These are phyloP conservation scores for Botrytis elliptica DNA, from an alignment of 2,329 filamentous ascomycete genomes.

Conservation along the genomic window DNA sequence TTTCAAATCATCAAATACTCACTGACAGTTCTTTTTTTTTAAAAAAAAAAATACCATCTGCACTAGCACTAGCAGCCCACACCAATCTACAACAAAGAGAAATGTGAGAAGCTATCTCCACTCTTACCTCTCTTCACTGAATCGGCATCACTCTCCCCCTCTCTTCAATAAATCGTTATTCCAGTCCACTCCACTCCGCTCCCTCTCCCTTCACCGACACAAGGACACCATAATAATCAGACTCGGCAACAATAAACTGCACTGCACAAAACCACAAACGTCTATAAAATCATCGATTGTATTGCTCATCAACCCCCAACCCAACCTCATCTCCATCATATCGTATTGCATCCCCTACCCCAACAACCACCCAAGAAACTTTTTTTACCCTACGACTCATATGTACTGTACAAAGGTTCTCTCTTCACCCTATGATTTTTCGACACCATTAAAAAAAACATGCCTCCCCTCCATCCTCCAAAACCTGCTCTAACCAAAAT, in stretches of 20 bases:
- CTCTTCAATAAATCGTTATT: too few species aligned
- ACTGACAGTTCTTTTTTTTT: neutral
- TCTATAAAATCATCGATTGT: neutral
- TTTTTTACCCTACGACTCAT: slow-evolving; percentile 15
- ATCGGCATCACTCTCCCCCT: neutral
- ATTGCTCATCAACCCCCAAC: neutral
- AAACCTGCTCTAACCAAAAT: neutral
- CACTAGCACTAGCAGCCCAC: neutral
- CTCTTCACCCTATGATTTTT: neutral
- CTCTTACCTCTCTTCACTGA: neutral
- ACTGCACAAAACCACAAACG: neutral
- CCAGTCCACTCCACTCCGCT: too few species aligned
- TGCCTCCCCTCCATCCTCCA: neutral
- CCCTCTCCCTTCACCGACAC: neutral
- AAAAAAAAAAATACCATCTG: neutral
- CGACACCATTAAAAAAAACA: neutral
- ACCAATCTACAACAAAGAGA: neutral
- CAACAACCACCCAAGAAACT: neutral
- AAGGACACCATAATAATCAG: neutral
- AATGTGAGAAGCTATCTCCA: neutral
- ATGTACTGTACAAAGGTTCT: neutral
- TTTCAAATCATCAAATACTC: fast-evolving
- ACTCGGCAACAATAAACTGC: neutral
- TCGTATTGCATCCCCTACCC: neutral
- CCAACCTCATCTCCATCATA: neutral